Base-by-base conservation (phyloP, 805 yeast genomes). In the Lipomyces chichibuensis region DNA sequence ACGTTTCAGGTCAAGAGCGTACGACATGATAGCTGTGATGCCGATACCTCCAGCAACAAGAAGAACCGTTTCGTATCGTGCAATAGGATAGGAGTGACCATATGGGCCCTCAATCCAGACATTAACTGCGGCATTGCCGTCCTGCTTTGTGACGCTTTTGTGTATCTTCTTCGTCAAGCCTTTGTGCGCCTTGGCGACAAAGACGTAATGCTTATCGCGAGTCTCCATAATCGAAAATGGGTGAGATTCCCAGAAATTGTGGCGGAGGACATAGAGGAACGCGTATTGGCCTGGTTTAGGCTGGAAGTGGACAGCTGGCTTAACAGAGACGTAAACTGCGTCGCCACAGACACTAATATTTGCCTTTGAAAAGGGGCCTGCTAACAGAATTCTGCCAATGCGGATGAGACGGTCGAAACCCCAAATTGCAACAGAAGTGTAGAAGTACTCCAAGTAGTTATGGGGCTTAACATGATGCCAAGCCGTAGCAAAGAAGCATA, bases 41-140 rank as follows among this genome's bases (percentile, higher is more conserved):
- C 90, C 90, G 69, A 85, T 84, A 4, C 90, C 90, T 11, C 90
- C 90, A 1, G 88, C 87, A 51, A 87, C 76, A 58, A 86, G 81
- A 8, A 86, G 76, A 1, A 84, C 82, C 55, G 80, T 80, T 37
- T 80, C 69, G 54, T 84, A 85, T 32, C 81, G 78, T 57, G 79
- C 79, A 65, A 85, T 82, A 0, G 87, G 87, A n/a, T 74, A 75
- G 1, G 82, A 74, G 3, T 76, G 73, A 0, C 91, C 90, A 71
- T 87, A 87, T 0, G 88, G 87, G 0, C 91, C 91, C 70, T 87
- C 91, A 20, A 87, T 80, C 11, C 69, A 62, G 39, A 67, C 63
- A 2, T 55, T 29, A n/a, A 59, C 35, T 13, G 39, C 37, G 27
- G 23, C 43, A 35, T 13, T 25, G 11, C 25, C 37, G 13, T 57